These are phyloP conservation scores for Osmanthus fragrans DNA, from an alignment of 257 asterid species.

Conservation along the genomic window DNA sequence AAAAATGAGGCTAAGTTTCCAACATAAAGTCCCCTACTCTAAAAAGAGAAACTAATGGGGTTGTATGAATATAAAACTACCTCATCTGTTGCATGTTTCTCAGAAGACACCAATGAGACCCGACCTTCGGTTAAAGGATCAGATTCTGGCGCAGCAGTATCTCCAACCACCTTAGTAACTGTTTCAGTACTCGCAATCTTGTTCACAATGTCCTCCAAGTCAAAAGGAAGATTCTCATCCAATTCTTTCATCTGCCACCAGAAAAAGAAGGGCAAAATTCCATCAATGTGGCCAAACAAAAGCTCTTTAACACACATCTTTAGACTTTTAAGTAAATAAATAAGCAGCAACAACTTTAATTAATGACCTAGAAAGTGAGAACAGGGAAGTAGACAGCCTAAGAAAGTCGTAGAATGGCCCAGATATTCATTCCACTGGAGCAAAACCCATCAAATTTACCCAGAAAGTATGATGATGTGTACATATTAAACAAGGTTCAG, in stretches of 20 bases:
- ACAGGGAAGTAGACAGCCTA: not conserved
- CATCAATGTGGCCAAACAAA: not conserved
- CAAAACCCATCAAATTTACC: not conserved
- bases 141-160: constrained; percentile 34
- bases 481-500: not conserved
- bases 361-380: not conserved
- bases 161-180: constrained; percentile 35
- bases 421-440: not conserved
- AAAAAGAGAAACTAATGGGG: not conserved
- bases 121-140: constrained; percentile 33
- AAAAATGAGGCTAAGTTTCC: constrained; percentile 16
- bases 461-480: not conserved
- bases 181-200: constrained; percentile 32
- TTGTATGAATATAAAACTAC: constrained; percentile 27
- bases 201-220: constrained; percentile 52
- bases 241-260: constrained; percentile 69
- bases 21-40: not conserved
- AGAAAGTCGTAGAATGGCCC: not conserved
- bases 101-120: constrained; percentile 34
- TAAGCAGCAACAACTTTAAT: not conserved
- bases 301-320: not conserved
- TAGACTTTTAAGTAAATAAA: not conserved
- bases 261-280: constrained; percentile 18
- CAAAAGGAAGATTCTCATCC: constrained; percentile 65
- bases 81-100: constrained; percentile 37